Evolutionary conservation across 805 yeast species (phyloP), one percentile per base, ranked within the genome.

Genomic region (Candida loeiensis): DNA sequence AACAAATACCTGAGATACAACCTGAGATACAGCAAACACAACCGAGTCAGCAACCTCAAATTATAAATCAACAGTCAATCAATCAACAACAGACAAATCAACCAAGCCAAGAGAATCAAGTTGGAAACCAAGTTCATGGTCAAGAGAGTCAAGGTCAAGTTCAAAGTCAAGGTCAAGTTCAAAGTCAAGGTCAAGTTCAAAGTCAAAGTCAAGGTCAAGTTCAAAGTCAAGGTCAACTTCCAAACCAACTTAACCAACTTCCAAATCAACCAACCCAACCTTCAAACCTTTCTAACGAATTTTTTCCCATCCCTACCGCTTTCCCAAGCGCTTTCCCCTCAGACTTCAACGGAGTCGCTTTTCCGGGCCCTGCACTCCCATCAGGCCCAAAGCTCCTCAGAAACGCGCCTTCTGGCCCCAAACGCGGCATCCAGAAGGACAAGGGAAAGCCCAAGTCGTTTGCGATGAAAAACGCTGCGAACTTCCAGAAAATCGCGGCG

Each of bases 401-500:
- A n/a, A 35, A 40, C 16, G 33, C 34, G 20, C 37, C 17, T 9
- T 26, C 26, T 25, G 31, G 20, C 27, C 36, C 24, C 20, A 43
- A 32, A 26, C 59, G 58, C 2, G 65, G 65, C 6, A 42, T 56
- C 25, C 47, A 55, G 24, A 61, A 57, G 48, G 21, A 34, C 25
- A 16, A 24, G 17, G 17, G 29, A 32, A 13, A 43, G 39, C 13
- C 53, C 48, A 40, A 61, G 57, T 43, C 52, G 60, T 58, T 49
- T 50, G 74, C 70, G 6, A 34, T 63, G 45, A 62, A 61, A 40
- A 71, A 69, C 46, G 57, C 66, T 25, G 64, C 58, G 35, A 70
- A 70, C 46, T 63, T 73, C 47, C 63, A 63, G 45, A 66, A 63
- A 48, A 70, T 68, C 19, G 50, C 74, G 63, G 57, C 59, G 29